These are phyloP conservation scores for Epichloe amarillans DNA, from an alignment of 2,329 filamentous ascomycete species.

Conservation along the genomic window DNA sequence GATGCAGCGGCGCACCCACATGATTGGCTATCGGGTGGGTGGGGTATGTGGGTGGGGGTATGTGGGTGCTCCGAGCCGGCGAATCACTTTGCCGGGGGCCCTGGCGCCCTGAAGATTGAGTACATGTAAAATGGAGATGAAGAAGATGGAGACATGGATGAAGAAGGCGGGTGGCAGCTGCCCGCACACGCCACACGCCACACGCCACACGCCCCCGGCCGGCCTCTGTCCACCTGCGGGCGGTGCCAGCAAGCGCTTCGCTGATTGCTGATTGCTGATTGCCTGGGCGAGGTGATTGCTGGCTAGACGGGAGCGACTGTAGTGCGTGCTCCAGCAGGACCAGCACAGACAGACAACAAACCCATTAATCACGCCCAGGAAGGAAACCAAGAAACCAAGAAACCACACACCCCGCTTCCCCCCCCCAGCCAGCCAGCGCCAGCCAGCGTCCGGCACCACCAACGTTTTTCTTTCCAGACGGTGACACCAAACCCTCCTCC, in stretches of 20 bases:
- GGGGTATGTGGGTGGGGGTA: no score
- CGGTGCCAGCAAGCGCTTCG: no score
- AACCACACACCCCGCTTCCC: neutral
- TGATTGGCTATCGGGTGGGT: neutral
- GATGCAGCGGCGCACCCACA: neutral
- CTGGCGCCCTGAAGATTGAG: neutral
- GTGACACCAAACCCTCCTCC: neutral
- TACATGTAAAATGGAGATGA: no score
- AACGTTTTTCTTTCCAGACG: conserved; percentile 1
- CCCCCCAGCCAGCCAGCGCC: neutral
- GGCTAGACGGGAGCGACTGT: no score
- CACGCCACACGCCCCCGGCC: neutral
- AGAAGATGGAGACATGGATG: neutral
- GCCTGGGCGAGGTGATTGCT: no score
- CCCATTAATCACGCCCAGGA: neutral
- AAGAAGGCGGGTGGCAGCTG: neutral
- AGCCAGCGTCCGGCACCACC: neutral
- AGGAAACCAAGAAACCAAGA: no score
- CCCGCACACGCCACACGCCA: neutral
- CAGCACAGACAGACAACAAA: no score
- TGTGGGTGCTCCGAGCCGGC: neutral
- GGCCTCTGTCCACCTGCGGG: neutral
- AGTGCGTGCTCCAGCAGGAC: no score
- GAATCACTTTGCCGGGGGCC: neutral
- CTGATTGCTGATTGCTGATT: no score